Evolutionary conservation across 164 flowering plant species (phyloP).

Genomic region (Euptelea pleiosperma): DNA sequence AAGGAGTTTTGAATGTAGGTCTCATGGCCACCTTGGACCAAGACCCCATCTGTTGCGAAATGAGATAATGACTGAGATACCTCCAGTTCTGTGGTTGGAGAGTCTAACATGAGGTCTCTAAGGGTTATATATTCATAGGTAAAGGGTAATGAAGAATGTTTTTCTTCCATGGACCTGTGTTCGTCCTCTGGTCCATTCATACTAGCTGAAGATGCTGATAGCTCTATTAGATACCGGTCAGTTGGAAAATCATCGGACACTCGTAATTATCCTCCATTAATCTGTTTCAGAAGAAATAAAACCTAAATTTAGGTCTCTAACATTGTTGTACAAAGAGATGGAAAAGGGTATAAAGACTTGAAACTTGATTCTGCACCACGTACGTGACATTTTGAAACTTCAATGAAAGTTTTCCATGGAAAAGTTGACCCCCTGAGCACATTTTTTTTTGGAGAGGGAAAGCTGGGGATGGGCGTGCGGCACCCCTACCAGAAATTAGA

Average conservation of each 20-base stretch:
- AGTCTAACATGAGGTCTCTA: conserved; percentile 62
- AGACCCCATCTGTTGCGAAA: conserved; percentile 54
- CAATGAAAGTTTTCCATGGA: no score
- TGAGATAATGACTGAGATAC: conserved; percentile 56
- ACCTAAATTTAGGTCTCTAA: no score
- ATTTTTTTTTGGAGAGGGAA: no score
- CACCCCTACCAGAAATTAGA: no score
- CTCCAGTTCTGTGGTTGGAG: conserved; percentile 71
- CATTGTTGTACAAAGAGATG: no score
- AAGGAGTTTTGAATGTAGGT: conserved; percentile 70
- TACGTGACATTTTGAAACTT: no score
- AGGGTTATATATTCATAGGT: conserved; percentile 64
- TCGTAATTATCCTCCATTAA: conserved; percentile 72
- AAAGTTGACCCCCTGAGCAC: no score
- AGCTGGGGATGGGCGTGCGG: no score
- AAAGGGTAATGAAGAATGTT: conserved; percentile 23
- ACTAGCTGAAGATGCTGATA: conserved; percentile 27
- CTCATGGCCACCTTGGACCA: conserved; percentile 70
- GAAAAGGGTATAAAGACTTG: no score
- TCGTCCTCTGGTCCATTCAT: background rate
- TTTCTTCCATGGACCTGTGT: conserved; percentile 8
- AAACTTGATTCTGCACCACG: no score
- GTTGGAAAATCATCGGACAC: conserved; percentile 68
- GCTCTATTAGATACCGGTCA: conserved; percentile 64
- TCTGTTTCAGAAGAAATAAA: conserved; percentile 39